Percentiles rank a stretch among this genome's conserved stretches.
Evolutionary conservation across 495 filamentous ascomycete genomes (phyloP).

Genomic region (Penicillium bialowiezense): DNA sequence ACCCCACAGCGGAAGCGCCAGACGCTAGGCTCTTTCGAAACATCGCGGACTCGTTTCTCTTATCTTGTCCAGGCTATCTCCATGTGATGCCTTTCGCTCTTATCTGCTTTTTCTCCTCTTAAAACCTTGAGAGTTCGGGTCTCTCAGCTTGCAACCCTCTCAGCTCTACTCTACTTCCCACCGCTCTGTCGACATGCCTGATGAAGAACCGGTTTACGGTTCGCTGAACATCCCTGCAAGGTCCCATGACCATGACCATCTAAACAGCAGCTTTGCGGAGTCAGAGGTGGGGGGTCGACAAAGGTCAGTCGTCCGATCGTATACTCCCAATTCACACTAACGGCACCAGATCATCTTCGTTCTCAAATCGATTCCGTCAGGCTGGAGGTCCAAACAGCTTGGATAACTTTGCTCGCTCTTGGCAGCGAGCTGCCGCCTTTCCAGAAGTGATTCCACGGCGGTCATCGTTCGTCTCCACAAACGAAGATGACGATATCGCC

Average conservation of each 20-base stretch:
- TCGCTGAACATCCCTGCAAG: slow-evolving; percentile 13
- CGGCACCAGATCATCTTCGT: slow-evolving; percentile 51
- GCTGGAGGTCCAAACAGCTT: slow-evolving; percentile 91
- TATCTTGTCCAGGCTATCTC: slow-evolving; percentile 8
- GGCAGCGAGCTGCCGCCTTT: slow-evolving; percentile 89
- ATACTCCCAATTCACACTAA: neutral
- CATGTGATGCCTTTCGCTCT: slow-evolving; percentile 3
- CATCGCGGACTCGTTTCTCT: slow-evolving; percentile 1
- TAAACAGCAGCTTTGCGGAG: slow-evolving; percentile 14
- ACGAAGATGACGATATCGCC: slow-evolving; percentile 46
- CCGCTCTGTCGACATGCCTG: no score
- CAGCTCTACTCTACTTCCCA: no score
- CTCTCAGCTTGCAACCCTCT: no score
- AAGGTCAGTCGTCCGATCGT: slow-evolving; percentile 10
- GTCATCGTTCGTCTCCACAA: slow-evolving; percentile 63
- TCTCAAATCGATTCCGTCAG: slow-evolving; percentile 73
- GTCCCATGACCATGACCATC: slow-evolving; percentile 19
- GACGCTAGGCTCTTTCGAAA: slow-evolving; percentile 8
- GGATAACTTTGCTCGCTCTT: slow-evolving; percentile 90
- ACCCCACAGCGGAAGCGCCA: slow-evolving; percentile 9
- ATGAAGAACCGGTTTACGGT: slow-evolving; percentile 4
- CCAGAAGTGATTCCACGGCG: slow-evolving; percentile 76
- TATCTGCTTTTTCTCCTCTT: no score
- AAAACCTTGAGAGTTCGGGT: no score
- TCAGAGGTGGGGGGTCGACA: slow-evolving; percentile 15